phyloP scores from a whole-genome alignment of 23 red algal genomes.

The Gracilaria vermiculophylla region DNA sequence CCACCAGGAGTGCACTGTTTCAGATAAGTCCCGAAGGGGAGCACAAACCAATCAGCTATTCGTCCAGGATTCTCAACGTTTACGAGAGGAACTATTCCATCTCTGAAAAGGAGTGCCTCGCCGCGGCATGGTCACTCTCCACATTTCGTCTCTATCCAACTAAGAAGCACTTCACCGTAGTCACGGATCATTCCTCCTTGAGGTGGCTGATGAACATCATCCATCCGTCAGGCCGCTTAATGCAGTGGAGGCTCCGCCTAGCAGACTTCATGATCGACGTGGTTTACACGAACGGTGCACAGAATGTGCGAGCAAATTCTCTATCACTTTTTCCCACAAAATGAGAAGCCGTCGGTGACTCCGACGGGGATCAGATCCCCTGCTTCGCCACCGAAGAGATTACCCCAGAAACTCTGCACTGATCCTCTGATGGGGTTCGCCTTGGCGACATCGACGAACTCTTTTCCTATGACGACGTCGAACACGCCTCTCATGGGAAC shows the following conservation, averaged over 20 bases:
- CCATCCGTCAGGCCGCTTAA: conserved; percentile 1
- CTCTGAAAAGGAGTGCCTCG: too few relatives aligned
- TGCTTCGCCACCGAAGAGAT: too few relatives aligned
- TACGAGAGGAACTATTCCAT: too few relatives aligned
- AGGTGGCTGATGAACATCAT: too few relatives aligned
- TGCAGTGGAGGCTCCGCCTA: conserved; percentile 10
- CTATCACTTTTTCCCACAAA: neutral
- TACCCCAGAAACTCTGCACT: too few relatives aligned
- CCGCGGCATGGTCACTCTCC: neutral
- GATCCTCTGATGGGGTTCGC: too few relatives aligned
- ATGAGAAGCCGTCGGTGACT: neutral
- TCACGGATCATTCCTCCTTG: conserved; percentile 27
- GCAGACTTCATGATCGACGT: neutral
- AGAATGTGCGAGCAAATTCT: neutral
- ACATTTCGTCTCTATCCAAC: neutral
- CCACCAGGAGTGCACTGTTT: neutral
- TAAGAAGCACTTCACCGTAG: neutral
- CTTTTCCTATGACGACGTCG: too few relatives aligned
- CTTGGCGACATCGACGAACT: too few relatives aligned
- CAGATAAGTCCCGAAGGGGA: neutral
- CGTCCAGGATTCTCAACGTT: too few relatives aligned
- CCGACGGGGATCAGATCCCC: neutral
- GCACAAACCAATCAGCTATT: neutral
- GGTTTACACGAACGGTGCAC: neutral
- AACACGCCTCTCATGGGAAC: too few relatives aligned